Evolutionary conservation across 2,329 filamentous ascomycete species (phyloP), one percentile per base, ranked within the genome.

Genomic region (Hypoxylon sp.): DNA sequence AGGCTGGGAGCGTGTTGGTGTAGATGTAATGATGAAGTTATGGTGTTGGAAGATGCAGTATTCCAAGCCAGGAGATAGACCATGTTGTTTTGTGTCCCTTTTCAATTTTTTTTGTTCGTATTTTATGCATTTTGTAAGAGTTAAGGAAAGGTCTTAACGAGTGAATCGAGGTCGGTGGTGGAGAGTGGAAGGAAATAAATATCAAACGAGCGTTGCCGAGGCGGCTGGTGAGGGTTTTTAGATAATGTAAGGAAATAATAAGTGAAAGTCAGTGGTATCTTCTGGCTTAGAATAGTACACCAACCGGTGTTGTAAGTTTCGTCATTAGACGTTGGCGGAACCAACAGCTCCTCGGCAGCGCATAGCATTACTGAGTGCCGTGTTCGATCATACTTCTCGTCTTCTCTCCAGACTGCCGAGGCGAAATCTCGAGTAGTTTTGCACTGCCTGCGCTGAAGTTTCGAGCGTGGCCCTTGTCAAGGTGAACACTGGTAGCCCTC

Each of bases 361-460:
- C 46, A 54, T 31, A 24, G 24, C 21, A 47, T 37, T 67, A 70
- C 48, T 71, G 65, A n/a, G 64, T 65, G 20, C 63, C 64, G 60
- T 69, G 65, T 59, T 73, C 68, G 65, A 68, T 47, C 58, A 69
- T 49, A 48, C 70, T 73, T 65, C 74, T 73, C 69, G 77, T 80
- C 37, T 73, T 76, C 61, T 87, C 85, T 10, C 76, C 74, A 18
- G 84, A 88, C 40, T 73, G 72, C 21, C 82, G 79, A 18, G 84
- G 80, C 17, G 81, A 81, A 42, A 93, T 80, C 46, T 92, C 87
- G 46, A 95, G 77, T 48, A 94, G 75, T 73, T 86, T 89, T 9
- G 90, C 90, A 69, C 89, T 93, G 46, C 90, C 90, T 40, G 89
- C 88, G 69, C 89, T 93, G 68, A 92, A 87, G 62, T 88, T 88